Evolutionary conservation across 2,329 filamentous ascomycete genomes (phyloP).

Genomic region (Epichloe hybrida): DNA sequence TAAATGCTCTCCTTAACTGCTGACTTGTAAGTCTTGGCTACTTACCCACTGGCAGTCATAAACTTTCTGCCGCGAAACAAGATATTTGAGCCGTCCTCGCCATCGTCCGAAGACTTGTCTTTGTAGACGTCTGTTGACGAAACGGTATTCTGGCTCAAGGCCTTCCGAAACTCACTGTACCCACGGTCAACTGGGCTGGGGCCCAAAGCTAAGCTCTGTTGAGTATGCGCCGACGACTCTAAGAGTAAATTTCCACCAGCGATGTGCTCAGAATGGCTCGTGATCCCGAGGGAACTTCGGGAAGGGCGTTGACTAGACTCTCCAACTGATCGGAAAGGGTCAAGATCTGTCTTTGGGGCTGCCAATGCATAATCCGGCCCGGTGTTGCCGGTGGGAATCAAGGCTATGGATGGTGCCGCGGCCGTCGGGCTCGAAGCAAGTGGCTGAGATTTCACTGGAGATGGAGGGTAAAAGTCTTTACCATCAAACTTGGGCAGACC

Average conservation of each 20-base stretch:
- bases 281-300: conserved; percentile 14
- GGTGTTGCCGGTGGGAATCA: conserved; percentile 1
- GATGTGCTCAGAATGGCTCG: conserved; percentile 21
- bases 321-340: conserved; percentile 12
- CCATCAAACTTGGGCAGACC: conserved; percentile 52
- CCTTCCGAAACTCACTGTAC: conserved; percentile 16
- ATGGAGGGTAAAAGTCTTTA: conserved; percentile 49
- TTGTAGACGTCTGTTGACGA: conserved; percentile 7
- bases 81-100: conserved; percentile 22
- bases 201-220: conserved; percentile 13
- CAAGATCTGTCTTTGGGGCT: conserved; percentile 6
- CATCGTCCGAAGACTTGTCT: conserved; percentile 16
- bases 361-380: neutral
- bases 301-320: conserved; percentile 8
- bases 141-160: conserved; percentile 4
- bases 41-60: conserved; percentile 19
- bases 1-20: neutral
- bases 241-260: conserved; percentile 11
- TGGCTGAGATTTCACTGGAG: conserved; percentile 21
- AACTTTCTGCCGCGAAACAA: conserved; percentile 24
- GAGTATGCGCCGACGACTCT: conserved; percentile 8
- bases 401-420: neutral
- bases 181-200: conserved; percentile 12
- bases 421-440: conserved; percentile 1
- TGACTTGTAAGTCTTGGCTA: neutral